A percentile compares a stretch with the other conserved stretches of the same genome.
These are phyloP conservation scores for Talinum fruticosum DNA, from an alignment of 148 eudicot genomes.

Conservation along the genomic window DNA sequence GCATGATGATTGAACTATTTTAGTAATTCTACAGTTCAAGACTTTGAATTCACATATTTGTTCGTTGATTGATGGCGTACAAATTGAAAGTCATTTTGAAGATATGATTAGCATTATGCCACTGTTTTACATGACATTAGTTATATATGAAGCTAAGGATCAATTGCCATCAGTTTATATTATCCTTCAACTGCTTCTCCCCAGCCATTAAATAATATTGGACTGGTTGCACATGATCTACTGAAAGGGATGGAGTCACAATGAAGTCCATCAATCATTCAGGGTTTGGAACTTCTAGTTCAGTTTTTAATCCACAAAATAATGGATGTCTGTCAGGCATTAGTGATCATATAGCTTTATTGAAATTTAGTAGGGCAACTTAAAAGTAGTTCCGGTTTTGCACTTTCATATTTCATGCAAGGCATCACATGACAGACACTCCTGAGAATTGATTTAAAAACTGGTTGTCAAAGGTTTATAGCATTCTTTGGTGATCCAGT, in stretches of 20 bases:
- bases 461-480: conserved; percentile 7
- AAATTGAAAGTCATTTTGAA: not conserved
- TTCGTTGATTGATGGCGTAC: no score
- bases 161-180: not conserved
- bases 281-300: not conserved
- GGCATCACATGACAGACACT: conserved; percentile 23
- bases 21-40: not conserved
- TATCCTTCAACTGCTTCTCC: not conserved
- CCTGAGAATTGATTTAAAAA: not conserved
- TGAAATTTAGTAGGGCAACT: not conserved
- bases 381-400: not conserved
- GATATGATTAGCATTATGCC: not conserved
- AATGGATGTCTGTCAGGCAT: not conserved
- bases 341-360: not conserved
- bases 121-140: not conserved
- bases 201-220: not conserved
- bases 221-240: not conserved
- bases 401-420: conserved; percentile 12
- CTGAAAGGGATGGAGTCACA: not conserved
- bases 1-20: not conserved
- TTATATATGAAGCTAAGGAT: not conserved
- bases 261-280: not conserved
- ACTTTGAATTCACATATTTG: no score
- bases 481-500: conserved; percentile 17
- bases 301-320: not conserved